Evolutionary conservation across 2,329 filamentous ascomycete species (phyloP), one percentile per base, ranked within the genome.

Genomic region (Aureobasidium sp.): DNA sequence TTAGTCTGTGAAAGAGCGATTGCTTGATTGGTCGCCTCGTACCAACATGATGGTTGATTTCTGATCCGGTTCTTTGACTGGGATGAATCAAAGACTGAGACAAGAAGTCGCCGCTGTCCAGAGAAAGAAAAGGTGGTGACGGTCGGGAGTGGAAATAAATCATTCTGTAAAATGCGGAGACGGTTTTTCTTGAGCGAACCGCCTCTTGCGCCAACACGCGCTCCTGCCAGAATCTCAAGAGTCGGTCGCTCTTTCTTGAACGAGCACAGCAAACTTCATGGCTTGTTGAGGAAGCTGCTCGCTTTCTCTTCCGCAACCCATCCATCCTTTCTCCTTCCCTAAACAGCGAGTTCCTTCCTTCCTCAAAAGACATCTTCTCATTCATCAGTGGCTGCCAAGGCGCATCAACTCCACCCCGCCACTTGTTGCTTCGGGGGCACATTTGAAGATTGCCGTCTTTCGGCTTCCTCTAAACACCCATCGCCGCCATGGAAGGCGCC

Each of bases 401-500:
- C 45, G 6, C 34, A 24, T 37, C 30, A 48, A 17, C 22, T 49
- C 27, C 45, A 49, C 45, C 45, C 45, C 45, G 45, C 45, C 45
- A 49, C 45, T 39, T 22, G 11, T 30, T 48, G 47, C 52, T 54
- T 47, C 44, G 29, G 37, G n/a, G 40, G 52, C 41, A 45, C 41
- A 45, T 40, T 37, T 30, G 10, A 41, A 39, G 38, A 25, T 39
- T 48, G 44, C 8, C 44, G 27, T 32, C 35, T 35, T 14, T 37
- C 30, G 32, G 34, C 32, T 34, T 54, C 35, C 32, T 52, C 19
- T 29, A 29, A 17, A 22, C 39, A 29, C 47, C 39, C 49, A 50
- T 24, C 58, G 53, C 56, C 42, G 53, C 59, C 61, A 91, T 93
- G 88, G 88, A 93, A 76, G 86, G 85, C 68, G 86, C 88, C 61